A percentile compares a stretch with the other conserved stretches of the same genome.
Evolutionary conservation across 2,329 filamentous ascomycete species (phyloP).

Genomic region (Pseudogymnoascus sp.): DNA sequence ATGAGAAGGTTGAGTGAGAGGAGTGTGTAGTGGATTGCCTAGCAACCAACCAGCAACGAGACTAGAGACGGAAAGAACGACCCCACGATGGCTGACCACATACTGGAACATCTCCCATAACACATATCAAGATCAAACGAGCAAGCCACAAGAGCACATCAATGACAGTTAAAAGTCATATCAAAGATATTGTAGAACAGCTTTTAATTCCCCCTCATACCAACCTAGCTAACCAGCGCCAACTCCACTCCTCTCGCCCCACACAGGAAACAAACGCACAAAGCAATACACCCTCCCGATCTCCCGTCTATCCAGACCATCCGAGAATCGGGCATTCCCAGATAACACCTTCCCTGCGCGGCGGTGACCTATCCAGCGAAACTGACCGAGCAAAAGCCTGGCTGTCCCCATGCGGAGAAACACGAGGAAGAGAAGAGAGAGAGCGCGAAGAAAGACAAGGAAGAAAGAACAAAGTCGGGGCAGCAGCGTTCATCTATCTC

Average conservation of each 20-base stretch:
- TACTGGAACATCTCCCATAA: background rate
- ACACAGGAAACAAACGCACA: background rate
- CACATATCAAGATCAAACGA: background rate
- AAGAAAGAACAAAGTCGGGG: background rate
- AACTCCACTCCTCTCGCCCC: background rate
- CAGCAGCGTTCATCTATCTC: background rate
- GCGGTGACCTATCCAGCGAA: slow-evolving; percentile 1
- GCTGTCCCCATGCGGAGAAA: too few relatives aligned
- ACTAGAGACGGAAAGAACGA: background rate
- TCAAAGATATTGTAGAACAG: background rate
- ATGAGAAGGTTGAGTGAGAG: too few relatives aligned
- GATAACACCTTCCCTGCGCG: slow-evolving; percentile 5
- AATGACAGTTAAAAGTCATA: background rate
- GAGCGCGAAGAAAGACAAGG: background rate
- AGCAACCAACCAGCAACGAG: background rate
- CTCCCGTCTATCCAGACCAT: slow-evolving; percentile 4
- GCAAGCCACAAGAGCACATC: background rate
- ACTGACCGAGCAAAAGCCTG: background rate
- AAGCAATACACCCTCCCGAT: background rate
- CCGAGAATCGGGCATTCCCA: slow-evolving; percentile 4
- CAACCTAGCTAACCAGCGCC: background rate
- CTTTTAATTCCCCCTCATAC: background rate
- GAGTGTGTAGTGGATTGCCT: background rate
- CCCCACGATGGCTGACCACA: background rate
- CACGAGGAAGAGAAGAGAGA: background rate